Base-by-base conservation (phyloP, 805 yeast species). In the Yarrowia yakushimensis region DNA sequence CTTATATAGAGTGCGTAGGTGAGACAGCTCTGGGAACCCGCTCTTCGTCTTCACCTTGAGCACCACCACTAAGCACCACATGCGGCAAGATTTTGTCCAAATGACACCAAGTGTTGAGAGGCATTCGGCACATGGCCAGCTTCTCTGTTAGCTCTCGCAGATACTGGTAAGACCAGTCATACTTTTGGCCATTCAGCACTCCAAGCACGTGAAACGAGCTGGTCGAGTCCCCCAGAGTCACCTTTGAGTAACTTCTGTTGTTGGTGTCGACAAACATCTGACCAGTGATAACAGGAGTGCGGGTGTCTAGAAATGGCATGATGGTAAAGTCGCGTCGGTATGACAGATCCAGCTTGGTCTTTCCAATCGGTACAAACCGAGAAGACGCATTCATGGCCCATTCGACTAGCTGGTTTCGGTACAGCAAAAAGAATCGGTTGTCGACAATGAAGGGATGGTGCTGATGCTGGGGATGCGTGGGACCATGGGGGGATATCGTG, bases 111-210 rank as follows among this genome's bases (percentile, higher is more conserved):
- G 55, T 48, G 30, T 48, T 48, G 17, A 48, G 39, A 15, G 55
- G 55, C 55, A 48, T 48, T 5, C 39, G 28, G 30, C 31, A 48
- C 55, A 48, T 48, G 28, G 55, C 20, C 13, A 48, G 39, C 39
- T 48, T 48, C 22, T 48, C 55, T 3, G 55, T 48, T 39, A 48
- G 30, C 39, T 48, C 30, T 5, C 55, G 39, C 30, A 48, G 28
- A 10, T 48, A 48, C 55, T 48, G 37, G 22, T 48, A 48, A 39
- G 55, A 22, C 55, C 55, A 48, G 55, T 48, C 55, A n/a, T n/a
- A 22, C 9, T 48, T 48, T n/a, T 33, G 39, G 11, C 55, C 39
- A 9, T 48, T 33, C 10, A 48, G 30, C 30, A 48, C 55, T 7
- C 55, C 55, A 1, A 48, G 55, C 28, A 48, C 55, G 15, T 48